These are phyloP conservation scores for Tolypocladium nubicola DNA, from an alignment of 2,329 filamentous ascomycete genomes.

Conservation along the genomic window DNA sequence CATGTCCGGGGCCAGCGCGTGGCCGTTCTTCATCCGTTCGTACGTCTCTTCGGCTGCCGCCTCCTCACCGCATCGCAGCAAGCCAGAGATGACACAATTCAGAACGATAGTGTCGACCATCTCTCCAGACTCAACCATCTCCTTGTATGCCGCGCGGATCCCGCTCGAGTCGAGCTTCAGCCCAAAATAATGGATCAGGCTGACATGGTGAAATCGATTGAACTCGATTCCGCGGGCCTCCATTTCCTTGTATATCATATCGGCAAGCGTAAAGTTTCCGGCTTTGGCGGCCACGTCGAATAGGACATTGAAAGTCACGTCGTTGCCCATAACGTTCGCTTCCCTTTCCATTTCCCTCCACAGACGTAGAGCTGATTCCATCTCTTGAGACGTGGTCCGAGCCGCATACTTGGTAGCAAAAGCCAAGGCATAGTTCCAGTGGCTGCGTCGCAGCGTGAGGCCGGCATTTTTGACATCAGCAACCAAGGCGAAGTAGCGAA, in stretches of 20 bases:
- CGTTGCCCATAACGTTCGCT: conserved; percentile 52
- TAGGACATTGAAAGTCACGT: conserved; percentile 86
- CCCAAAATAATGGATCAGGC: conserved; percentile 75
- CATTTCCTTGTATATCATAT: conserved; percentile 81
- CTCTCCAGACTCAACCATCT: conserved; percentile 76
- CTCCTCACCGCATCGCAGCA: conserved; percentile 68
- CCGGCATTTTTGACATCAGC: conserved; percentile 71
- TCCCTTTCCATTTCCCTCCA: conserved; percentile 86
- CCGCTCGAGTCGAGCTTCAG: conserved; percentile 62
- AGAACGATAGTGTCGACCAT: conserved; percentile 80
- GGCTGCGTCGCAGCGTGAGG: conserved; percentile 52
- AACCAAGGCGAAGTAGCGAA: conserved; percentile 73
- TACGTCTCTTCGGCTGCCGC: conserved; percentile 73
- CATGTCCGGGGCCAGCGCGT: conserved; percentile 27
- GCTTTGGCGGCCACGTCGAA: conserved; percentile 83
- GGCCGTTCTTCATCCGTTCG: conserved; percentile 64
- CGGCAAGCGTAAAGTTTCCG: conserved; percentile 72
- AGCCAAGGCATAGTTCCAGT: conserved; percentile 81
- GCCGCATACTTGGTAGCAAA: conserved; percentile 64
- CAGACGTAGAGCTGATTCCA: conserved; percentile 54
- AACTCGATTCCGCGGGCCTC: conserved; percentile 52
- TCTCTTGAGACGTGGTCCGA: conserved; percentile 48
- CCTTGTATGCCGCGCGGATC: conserved; percentile 66
- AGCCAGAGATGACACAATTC: conserved; percentile 74
- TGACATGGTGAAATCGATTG: conserved; percentile 73